Base-by-base conservation (phyloP, 192 early-diverging fungal species). In the Entomortierella chlamydospora region DNA sequence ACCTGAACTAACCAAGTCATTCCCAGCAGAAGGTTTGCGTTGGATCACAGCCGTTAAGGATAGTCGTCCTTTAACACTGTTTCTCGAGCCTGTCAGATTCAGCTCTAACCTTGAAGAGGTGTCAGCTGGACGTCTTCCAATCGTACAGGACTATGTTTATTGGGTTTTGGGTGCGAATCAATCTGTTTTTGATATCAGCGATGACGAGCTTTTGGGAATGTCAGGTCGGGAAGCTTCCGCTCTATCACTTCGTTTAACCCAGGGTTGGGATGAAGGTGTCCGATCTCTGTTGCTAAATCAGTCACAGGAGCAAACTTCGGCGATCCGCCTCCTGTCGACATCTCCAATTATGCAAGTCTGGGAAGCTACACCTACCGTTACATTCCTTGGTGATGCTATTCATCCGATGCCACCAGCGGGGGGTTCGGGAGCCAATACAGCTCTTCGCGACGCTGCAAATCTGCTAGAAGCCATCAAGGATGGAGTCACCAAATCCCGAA, bases 401-500 rank as follows among this genome's bases (percentile, higher is more conserved):
- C 68, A 70, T 56, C 58, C 59, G 17, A 70, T 70, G 68, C 58
- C 68, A 6, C 68, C 68, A 6, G 31, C 58, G 0, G 59, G 68
- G 1, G 68, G 68, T 33, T 18, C 68, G 5, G 68, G 68, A 9
- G 68, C 59, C 34, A 70, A 70, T 43, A 61, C 58, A 2, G 68
- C 68, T 41, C 57, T 70, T 56, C 68, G 68, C 11, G 68, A 70
- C 49, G 68, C 68, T 23, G 23, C 68, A 5, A 60, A 23, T 61
- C 30, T 70, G 30, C 43, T 57, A 4, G 29, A 57, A 18, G 64
- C 64, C 15, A 67, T 67, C 53, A 57, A 67, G 43, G 26, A 67
- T 26, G 64, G 64, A 18, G 39, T 67, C 18, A 45, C 64, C 26
- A 49, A 67, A 55, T 50, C 41, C 1, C 13, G 4, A 10, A 56